Evolutionary conservation across 2,329 filamentous ascomycete species (phyloP), one percentile per base, ranked within the genome.

Genomic region (Penicillium crustosum): DNA sequence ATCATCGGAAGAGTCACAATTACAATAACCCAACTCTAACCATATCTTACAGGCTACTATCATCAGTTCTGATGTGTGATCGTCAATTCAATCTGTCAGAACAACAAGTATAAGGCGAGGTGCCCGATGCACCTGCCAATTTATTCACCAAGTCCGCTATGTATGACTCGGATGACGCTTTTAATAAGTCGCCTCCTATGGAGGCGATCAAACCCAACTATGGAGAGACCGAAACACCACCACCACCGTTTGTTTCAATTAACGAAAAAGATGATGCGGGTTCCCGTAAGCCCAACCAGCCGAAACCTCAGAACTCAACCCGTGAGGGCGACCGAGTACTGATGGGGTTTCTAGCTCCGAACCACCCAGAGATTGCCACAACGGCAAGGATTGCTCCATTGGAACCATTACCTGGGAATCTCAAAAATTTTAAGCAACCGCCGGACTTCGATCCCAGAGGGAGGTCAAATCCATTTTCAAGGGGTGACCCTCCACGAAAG

Each of bases 301-400:
- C 63, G 60, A 64, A 63, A 58, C 59, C 67, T 58, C 68, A 66
- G 62, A 62, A 67, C 52, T 70, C 70, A 60, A 83, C 83, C 70
- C 85, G 83, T 66, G 86, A 89, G 81, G 84, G 68, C 65, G 66
- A 69, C 61, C 62, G 81, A 65, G 86, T 90, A 62, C 80, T 93
- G 73, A 81, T 93, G 61, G 76, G 78, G 57, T 79, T 82, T 72
- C 81, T 93, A 78, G 83, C 80, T 69, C 85, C 86, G 68, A 85
- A 86, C 68, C 79, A 80, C 64, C 86, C 83, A 50, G 86, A 91
- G 50, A 83, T 91, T 68, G 86, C 87, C 77, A 76, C 63, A 70
- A 42, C 76, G 68, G 88, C 85, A 57, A 82, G 81, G 61, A 75
- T 77, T 61, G 71, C 80, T 62, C 79, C 83, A 23, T 77, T 89